phyloP scores from a whole-genome alignment of 2,329 filamentous ascomycete genomes.

The Talaromyces sp. region DNA sequence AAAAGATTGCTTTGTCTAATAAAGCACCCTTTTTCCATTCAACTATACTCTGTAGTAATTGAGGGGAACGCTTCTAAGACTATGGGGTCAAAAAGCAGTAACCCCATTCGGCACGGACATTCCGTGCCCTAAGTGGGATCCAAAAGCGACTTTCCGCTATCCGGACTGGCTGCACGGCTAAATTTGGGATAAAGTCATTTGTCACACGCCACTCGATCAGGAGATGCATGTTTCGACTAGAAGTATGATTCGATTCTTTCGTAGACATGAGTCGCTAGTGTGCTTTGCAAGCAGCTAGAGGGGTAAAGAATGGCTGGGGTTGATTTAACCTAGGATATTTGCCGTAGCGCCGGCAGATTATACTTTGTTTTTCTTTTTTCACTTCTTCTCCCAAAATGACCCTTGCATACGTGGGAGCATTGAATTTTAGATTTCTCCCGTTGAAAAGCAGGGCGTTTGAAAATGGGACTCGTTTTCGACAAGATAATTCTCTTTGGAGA shows the following conservation, averaged over 20 bases:
- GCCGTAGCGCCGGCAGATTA: background rate
- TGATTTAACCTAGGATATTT: too few species aligned
- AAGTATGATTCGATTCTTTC: background rate
- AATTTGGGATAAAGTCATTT: background rate
- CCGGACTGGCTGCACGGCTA: background rate
- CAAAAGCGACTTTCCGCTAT: background rate
- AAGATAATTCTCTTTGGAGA: slow-evolving; percentile 7
- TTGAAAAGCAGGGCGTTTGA: background rate
- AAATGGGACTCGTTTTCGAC: slow-evolving; percentile 8
- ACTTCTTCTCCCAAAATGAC: too few species aligned
- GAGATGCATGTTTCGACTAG: background rate
- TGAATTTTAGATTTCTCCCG: background rate
- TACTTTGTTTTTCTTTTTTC: too few species aligned
- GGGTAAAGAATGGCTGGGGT: background rate
- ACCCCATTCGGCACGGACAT: background rate
- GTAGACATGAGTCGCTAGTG: background rate
- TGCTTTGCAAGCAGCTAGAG: background rate
- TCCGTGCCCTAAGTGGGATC: background rate
- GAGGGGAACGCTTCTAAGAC: background rate
- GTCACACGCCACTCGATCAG: background rate
- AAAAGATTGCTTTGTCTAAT: too few species aligned
- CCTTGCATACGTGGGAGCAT: background rate
- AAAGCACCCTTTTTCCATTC: too few species aligned
- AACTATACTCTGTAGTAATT: too few species aligned
- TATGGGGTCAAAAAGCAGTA: background rate